Percentiles rank a stretch among this genome's conserved stretches.
Conservation (phyloP, 2,329 filamentous ascomycete species). For the Calonectria pteridis region DNA sequence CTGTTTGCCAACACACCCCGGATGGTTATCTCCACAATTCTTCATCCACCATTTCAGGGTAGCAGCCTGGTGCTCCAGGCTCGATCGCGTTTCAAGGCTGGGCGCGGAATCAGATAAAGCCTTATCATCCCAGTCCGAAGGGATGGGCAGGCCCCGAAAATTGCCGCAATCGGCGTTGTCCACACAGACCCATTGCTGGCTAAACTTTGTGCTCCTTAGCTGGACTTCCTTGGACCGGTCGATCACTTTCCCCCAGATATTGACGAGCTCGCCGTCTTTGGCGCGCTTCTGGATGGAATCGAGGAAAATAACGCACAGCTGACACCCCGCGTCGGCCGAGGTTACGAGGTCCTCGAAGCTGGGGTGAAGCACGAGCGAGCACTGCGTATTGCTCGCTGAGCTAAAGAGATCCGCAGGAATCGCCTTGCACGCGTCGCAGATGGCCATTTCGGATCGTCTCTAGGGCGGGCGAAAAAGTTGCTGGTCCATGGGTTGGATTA, state of each 20-base stretch:
- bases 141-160: slow-evolving; percentile 5
- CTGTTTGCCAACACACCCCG: not conserved
- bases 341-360: not conserved
- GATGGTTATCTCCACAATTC: slow-evolving; percentile 1
- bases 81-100: not conserved
- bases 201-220: slow-evolving; percentile 21
- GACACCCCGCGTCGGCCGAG: slow-evolving; percentile 12
- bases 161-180: slow-evolving; percentile 4
- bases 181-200: slow-evolving; percentile 8
- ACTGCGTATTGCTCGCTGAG: slow-evolving; percentile 5
- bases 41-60: slow-evolving; percentile 9
- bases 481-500: no score
- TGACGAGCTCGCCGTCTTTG: not conserved
- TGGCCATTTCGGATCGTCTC: not conserved
- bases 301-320: slow-evolving; percentile 14
- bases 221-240: slow-evolving; percentile 4
- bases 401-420: not conserved
- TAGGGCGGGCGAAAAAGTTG: not conserved
- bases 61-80: not conserved
- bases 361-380: not conserved
- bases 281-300: slow-evolving; percentile 16
- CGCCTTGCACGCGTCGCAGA: not conserved
- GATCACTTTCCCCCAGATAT: slow-evolving; percentile 5
- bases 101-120: not conserved
- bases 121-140: slow-evolving; percentile 2